A percentile compares a stretch with the other conserved stretches of the same genome.
Conservation (phyloP, 805 yeast species). For the Cyberlindnera bimundalis region DNA sequence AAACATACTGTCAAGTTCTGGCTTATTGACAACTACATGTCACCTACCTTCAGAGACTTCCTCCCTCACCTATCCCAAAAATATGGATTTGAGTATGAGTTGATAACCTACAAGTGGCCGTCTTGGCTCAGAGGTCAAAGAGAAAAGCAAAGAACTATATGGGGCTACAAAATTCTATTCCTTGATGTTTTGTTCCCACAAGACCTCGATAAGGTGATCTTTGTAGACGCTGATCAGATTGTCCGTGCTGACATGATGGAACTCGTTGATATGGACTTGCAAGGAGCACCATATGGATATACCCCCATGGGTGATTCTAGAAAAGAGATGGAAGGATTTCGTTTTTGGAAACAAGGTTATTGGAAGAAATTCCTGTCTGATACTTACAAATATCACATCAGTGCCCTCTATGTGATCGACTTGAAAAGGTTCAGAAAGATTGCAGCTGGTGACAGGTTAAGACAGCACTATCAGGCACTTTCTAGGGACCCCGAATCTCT, state of each 20-base stretch:
- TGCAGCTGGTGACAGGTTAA: constrained; percentile 73
- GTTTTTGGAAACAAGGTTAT: constrained; percentile 93
- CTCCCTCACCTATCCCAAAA: constrained; percentile 56
- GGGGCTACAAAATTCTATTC: constrained; percentile 87
- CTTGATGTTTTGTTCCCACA: constrained; percentile 86
- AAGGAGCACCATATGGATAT: constrained; percentile 83
- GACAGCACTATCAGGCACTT: constrained; percentile 80
- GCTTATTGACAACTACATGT: constrained; percentile 79
- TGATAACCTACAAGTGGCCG: constrained; percentile 92
- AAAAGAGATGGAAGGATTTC: constrained; percentile 73
- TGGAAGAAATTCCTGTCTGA: constrained; percentile 67
- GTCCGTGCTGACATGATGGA: constrained; percentile 73
- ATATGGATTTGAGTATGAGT: constrained; percentile 66
- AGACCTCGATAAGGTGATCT: constrained; percentile 68
- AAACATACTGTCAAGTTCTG: constrained; percentile 72
- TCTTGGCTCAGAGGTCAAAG: constrained; percentile 77
- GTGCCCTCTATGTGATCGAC: constrained; percentile 84
- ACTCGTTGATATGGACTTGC: constrained; percentile 60
- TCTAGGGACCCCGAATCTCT: constrained; percentile 78
- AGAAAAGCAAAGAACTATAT: constrained; percentile 72
- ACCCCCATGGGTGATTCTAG: constrained; percentile 86
- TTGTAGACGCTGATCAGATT: constrained; percentile 84
- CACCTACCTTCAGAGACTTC: constrained; percentile 60
- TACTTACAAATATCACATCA: constrained; percentile 61
- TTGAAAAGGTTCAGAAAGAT: constrained; percentile 58